Conservation (phyloP, 305 asterid species). For the Caryopteris hybrid region DNA sequence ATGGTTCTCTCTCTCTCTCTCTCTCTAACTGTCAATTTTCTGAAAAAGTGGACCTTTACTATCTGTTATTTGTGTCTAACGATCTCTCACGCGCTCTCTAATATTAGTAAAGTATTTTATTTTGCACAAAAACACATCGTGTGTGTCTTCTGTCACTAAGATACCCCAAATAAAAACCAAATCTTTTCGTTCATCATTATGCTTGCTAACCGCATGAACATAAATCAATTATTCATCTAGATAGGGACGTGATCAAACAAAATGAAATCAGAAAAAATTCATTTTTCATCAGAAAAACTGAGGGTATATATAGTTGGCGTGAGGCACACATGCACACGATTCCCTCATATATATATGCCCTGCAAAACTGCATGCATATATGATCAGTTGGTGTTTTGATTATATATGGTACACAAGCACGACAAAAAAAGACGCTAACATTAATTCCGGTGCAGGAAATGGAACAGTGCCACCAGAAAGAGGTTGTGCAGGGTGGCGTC, state of each 20-base stretch:
- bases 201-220: conserved; percentile 15
- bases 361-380: conserved; percentile 1
- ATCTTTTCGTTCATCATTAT: conserved; percentile 11
- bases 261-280: too few species aligned
- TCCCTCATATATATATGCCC: neutral
- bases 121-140: neutral
- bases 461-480: conserved; percentile 27
- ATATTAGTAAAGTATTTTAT: neutral
- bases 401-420: neutral
- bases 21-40: conserved; percentile 27
- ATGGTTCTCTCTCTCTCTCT: conserved; percentile 26
- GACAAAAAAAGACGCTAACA: conserved; percentile 6
- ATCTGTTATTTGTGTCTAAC: conserved; percentile 29
- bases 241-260: neutral
- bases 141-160: conserved; percentile 9
- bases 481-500: conserved; percentile 26
- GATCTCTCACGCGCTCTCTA: conserved; percentile 24
- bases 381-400: conserved; percentile 9
- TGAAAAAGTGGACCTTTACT: neutral
- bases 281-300: neutral
- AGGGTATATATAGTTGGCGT: neutral
- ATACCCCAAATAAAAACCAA: conserved; percentile 15
- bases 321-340: neutral
- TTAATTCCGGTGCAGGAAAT: conserved; percentile 22
- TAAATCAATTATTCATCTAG: neutral